These are phyloP conservation scores for Vitis hybrid DNA, from an alignment of 177 flowering plant species.

Conservation along the genomic window DNA sequence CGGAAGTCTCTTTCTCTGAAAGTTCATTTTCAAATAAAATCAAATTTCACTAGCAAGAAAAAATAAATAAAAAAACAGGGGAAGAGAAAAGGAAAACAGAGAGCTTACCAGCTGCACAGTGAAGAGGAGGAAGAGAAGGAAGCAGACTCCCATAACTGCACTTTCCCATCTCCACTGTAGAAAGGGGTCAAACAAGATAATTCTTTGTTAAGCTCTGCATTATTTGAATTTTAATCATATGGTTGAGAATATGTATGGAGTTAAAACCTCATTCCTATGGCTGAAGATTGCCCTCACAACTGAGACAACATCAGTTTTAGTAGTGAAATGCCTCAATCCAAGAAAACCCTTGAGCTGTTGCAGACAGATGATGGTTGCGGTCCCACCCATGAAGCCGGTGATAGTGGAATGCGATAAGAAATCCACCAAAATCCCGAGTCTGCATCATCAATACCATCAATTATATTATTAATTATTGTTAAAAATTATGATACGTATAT, in stretches of 20 bases:
- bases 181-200: too few relatives aligned
- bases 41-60: too few relatives aligned
- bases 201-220: too few relatives aligned
- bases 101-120: conserved; percentile 54
- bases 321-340: conserved; percentile 69
- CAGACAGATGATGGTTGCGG: conserved; percentile 56
- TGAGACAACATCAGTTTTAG: conserved; percentile 58
- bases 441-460: conserved; percentile 16
- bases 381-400: conserved; percentile 87
- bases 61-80: neutral
- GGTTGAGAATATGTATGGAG: too few relatives aligned
- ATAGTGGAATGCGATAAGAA: conserved; percentile 85
- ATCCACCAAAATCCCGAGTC: conserved; percentile 83
- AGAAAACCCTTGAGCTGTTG: conserved; percentile 84
- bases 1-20: conserved; percentile 62
- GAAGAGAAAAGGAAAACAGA: too few relatives aligned
- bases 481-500: too few relatives aligned
- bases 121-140: conserved; percentile 59
- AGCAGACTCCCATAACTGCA: conserved; percentile 46
- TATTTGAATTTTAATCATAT: too few relatives aligned
- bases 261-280: conserved; percentile 45
- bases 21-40: neutral
- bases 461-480: too few relatives aligned
- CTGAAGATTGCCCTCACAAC: conserved; percentile 49
- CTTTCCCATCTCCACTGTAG: conserved; percentile 75